Evolutionary conservation across 164 flowering plant species (phyloP).

Genomic region (Magnolia officinalis): DNA sequence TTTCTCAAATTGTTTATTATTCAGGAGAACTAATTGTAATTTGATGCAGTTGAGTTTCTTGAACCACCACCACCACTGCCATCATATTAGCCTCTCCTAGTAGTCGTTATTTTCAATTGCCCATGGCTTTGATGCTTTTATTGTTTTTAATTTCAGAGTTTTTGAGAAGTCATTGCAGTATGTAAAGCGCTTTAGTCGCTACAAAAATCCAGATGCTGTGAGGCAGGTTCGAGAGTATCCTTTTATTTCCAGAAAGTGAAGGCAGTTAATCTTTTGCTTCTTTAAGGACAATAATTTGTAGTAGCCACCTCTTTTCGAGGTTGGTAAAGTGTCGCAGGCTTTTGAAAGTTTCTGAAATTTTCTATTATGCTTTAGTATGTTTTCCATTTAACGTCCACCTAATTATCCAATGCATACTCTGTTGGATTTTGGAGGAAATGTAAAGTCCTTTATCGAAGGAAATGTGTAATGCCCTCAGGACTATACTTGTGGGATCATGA

Average conservation of each 20-base stretch:
- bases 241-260: conserved; percentile 10
- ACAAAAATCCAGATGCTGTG: conserved; percentile 93
- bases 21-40: neutral
- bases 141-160: conserved; percentile 45
- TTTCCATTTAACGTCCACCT: neutral
- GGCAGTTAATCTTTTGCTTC: neutral
- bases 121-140: neutral
- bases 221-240: conserved; percentile 99
- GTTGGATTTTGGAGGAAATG: neutral
- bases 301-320: neutral
- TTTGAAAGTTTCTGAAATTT: neutral
- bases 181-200: conserved; percentile 99
- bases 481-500: neutral
- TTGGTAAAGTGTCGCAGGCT: neutral
- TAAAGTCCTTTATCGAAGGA: neutral
- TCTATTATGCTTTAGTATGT: neutral
- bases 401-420: neutral
- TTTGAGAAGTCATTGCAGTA: conserved; percentile 97
- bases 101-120: neutral
- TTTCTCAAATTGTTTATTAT: neutral
- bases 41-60: neutral
- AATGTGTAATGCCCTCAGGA: neutral
- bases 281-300: neutral
- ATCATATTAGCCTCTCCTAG: neutral
- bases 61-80: neutral